These are phyloP conservation scores for Infundibulicybe gibba DNA, from an alignment of 768 basidiomycete species.

Conservation along the genomic window DNA sequence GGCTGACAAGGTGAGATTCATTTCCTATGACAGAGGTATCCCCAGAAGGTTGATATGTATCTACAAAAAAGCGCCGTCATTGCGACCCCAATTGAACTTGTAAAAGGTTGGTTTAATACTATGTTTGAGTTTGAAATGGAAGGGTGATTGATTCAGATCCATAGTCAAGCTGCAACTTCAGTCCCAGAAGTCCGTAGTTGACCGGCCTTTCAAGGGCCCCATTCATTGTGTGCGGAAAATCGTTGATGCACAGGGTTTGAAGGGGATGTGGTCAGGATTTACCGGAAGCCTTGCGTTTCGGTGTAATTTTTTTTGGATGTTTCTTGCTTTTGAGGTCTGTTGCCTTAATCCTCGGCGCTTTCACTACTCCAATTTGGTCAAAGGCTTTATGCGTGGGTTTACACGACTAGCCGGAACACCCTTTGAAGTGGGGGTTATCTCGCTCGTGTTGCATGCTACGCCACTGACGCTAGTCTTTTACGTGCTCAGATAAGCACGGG, in stretches of 20 bases:
- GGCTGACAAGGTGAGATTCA: slow-evolving; percentile 57
- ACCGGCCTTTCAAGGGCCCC: slow-evolving; percentile 60
- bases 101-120: slow-evolving; percentile 52
- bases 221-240: slow-evolving; percentile 68
- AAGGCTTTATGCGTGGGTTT: slow-evolving; percentile 62
- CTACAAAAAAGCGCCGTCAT: slow-evolving; percentile 47
- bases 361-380: neutral
- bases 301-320: slow-evolving; percentile 79
- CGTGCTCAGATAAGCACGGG: slow-evolving; percentile 52
- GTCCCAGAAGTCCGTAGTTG: slow-evolving; percentile 42
- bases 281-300: slow-evolving; percentile 70
- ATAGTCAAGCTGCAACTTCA: slow-evolving; percentile 70
- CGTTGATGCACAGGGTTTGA: slow-evolving; percentile 53
- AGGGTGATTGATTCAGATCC: slow-evolving; percentile 1
- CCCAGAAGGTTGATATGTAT: slow-evolving; percentile 1
- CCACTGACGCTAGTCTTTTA: neutral
- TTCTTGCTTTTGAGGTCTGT: slow-evolving; percentile 61
- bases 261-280: slow-evolving; percentile 75
- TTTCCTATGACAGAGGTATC: slow-evolving; percentile 2
- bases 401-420: slow-evolving; percentile 51
- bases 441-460: neutral
- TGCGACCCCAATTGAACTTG: slow-evolving; percentile 74
- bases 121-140: neutral
- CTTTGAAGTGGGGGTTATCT: slow-evolving; percentile 44
- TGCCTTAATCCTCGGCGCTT: neutral